phyloP scores from a whole-genome alignment of 345 rosid genomes.

The Moricandia arvensis region DNA sequence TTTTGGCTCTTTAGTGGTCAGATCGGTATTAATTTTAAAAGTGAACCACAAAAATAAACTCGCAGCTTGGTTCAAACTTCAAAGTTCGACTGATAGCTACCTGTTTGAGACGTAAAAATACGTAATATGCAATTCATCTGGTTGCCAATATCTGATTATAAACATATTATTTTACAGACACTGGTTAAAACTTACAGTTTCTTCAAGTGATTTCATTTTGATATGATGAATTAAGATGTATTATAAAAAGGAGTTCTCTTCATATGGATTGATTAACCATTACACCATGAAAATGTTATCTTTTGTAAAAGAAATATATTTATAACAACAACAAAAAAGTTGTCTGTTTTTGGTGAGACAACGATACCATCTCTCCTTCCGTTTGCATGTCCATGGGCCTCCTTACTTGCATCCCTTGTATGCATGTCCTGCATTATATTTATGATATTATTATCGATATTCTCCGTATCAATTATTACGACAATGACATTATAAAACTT shows the following conservation, averaged over 20 bases:
- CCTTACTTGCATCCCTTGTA: conserved; percentile 30
- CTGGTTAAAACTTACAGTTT: neutral
- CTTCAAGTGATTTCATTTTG: neutral
- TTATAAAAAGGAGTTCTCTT: neutral
- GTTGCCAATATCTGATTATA: neutral
- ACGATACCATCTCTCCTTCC: conserved; percentile 24
- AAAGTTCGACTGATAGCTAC: neutral
- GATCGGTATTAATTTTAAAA: neutral
- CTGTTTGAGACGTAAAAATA: neutral
- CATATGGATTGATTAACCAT: neutral
- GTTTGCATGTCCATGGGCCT: conserved; percentile 34
- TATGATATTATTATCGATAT: conserved; percentile 19
- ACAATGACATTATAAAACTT: conserved; percentile 23
- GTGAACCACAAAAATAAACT: neutral
- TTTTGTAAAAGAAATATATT: neutral
- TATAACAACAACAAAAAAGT: neutral
- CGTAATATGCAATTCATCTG: neutral
- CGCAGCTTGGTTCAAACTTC: neutral
- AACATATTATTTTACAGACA: neutral
- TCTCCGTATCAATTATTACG: conserved; percentile 31
- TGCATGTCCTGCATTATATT: conserved; percentile 25
- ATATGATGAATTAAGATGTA: neutral
- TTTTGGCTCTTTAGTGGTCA: neutral
- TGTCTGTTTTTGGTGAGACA: conserved; percentile 39
- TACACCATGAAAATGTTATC: neutral